Evolutionary conservation across 495 filamentous ascomycete species (phyloP).

Genomic region (Letharia columbiana): DNA sequence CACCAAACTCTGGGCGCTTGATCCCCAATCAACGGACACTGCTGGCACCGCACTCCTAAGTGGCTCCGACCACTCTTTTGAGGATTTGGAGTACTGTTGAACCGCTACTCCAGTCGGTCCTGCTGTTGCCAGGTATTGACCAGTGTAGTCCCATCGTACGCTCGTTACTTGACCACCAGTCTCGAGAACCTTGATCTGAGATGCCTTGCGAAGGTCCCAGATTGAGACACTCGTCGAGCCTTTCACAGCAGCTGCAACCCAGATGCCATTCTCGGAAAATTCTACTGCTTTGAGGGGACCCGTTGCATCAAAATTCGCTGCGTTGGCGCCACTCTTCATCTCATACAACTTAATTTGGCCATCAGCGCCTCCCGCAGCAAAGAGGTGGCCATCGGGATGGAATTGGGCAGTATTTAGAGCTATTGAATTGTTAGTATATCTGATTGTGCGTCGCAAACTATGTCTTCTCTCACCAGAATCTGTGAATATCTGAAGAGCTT

Average conservation of each 20-base stretch:
- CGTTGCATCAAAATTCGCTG: slow-evolving; percentile 59
- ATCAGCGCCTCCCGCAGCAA: slow-evolving; percentile 67
- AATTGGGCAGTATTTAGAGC: slow-evolving; percentile 73
- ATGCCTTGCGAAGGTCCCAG: slow-evolving; percentile 83
- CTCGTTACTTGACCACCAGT: slow-evolving; percentile 64
- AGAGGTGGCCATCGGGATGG: slow-evolving; percentile 93
- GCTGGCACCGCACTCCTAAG: slow-evolving; percentile 65
- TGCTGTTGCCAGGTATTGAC: slow-evolving; percentile 79
- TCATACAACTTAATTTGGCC: slow-evolving; percentile 82
- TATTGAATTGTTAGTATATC: slow-evolving; percentile 37
- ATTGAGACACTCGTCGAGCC: slow-evolving; percentile 68
- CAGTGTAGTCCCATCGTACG: slow-evolving; percentile 87
- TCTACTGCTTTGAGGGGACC: slow-evolving; percentile 61
- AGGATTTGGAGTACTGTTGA: slow-evolving; percentile 73
- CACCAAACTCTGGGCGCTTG: slow-evolving; percentile 63
- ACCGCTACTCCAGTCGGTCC: slow-evolving; percentile 77
- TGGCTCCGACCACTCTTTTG: slow-evolving; percentile 84
- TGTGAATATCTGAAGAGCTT: slow-evolving; percentile 68
- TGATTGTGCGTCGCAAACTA: background rate
- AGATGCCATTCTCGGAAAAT: slow-evolving; percentile 97
- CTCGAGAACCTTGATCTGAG: slow-evolving; percentile 69
- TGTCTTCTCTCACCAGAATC: slow-evolving; percentile 61
- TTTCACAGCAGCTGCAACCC: slow-evolving; percentile 71
- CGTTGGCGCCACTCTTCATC: slow-evolving; percentile 60
- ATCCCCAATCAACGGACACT: slow-evolving; percentile 67